These are phyloP conservation scores for Tulasnella sp. DNA, from an alignment of 768 basidiomycete species.

Conservation along the genomic window DNA sequence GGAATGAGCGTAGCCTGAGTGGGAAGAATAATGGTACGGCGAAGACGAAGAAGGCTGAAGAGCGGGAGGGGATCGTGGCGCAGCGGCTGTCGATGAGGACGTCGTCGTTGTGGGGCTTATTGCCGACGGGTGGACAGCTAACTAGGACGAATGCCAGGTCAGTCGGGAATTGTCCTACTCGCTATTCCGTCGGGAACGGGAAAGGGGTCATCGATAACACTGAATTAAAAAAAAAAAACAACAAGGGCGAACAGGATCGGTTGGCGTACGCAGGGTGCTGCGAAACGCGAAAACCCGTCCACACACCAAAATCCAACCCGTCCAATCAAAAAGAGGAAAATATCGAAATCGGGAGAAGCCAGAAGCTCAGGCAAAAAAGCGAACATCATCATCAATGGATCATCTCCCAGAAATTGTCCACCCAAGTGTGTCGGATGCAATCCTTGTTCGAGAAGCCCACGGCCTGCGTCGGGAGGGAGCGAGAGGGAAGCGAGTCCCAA, in stretches of 20 bases:
- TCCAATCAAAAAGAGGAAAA: not conserved
- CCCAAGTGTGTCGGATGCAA: not conserved
- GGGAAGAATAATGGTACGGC: not conserved
- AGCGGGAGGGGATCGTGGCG: conserved; percentile 21
- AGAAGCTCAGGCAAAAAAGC: not conserved
- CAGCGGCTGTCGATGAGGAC: not conserved
- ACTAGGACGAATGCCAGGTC: conserved; percentile 25
- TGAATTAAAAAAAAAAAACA: no score
- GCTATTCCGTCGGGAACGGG: not conserved
- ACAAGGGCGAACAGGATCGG: no score
- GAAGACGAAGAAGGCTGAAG: conserved; percentile 5
- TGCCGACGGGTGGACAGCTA: conserved; percentile 19
- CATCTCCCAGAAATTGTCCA: not conserved
- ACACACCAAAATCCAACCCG: no score
- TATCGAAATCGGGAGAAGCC: conserved; percentile 6
- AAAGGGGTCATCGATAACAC: not conserved
- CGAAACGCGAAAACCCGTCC: no score
- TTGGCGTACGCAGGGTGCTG: no score
- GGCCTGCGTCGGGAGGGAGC: not conserved
- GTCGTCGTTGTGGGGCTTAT: conserved; percentile 14
- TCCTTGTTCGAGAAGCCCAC: not conserved
- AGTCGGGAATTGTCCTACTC: not conserved
- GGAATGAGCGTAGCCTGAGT: not conserved
- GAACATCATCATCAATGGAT: not conserved
- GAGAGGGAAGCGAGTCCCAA: not conserved